Evolutionary conservation across 2,329 filamentous ascomycete species (phyloP).

Genomic region (Xylariaceae sp.): DNA sequence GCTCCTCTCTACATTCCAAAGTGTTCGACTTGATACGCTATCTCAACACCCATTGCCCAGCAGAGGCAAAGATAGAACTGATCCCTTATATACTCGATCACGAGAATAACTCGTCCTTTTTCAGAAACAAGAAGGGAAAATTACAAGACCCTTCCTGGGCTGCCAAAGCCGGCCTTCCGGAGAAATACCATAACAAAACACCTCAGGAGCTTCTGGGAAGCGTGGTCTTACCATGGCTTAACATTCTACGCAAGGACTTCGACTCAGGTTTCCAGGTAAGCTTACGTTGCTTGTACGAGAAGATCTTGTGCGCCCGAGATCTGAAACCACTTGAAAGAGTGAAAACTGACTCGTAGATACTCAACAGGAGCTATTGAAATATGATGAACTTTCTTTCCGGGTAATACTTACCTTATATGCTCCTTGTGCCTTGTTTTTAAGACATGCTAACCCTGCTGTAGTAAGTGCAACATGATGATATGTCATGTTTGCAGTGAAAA

Average conservation of each 20-base stretch:
- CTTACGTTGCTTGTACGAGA: too few species aligned
- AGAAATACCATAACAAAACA: slow-evolving; percentile 5
- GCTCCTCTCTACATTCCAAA: slow-evolving; percentile 6
- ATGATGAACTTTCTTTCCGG: slow-evolving; percentile 13
- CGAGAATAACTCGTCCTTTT: slow-evolving; percentile 6
- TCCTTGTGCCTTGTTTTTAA: too few species aligned
- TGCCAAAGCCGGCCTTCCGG: slow-evolving; percentile 1
- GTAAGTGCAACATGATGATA: too few species aligned
- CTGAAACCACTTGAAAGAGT: too few species aligned
- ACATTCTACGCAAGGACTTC: slow-evolving; percentile 10
- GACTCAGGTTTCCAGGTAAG: slow-evolving; percentile 7
- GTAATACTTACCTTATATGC: too few species aligned
- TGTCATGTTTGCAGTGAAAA: too few species aligned
- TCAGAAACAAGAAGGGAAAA: neutral
- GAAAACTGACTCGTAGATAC: too few species aligned
- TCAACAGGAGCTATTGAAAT: slow-evolving; percentile 11
- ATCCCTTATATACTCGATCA: slow-evolving; percentile 13
- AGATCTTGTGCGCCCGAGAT: too few species aligned
- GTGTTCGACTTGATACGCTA: slow-evolving; percentile 12
- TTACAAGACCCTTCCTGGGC: slow-evolving; percentile 1
- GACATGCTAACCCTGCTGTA: too few species aligned
- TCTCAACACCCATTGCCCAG: slow-evolving; percentile 7
- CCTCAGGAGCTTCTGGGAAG: slow-evolving; percentile 5
- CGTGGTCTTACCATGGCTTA: slow-evolving; percentile 8
- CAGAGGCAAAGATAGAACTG: slow-evolving; percentile 9